These are phyloP conservation scores for Chamaecrista fasciculata DNA, from an alignment of 306 rosid genomes.

Conservation along the genomic window DNA sequence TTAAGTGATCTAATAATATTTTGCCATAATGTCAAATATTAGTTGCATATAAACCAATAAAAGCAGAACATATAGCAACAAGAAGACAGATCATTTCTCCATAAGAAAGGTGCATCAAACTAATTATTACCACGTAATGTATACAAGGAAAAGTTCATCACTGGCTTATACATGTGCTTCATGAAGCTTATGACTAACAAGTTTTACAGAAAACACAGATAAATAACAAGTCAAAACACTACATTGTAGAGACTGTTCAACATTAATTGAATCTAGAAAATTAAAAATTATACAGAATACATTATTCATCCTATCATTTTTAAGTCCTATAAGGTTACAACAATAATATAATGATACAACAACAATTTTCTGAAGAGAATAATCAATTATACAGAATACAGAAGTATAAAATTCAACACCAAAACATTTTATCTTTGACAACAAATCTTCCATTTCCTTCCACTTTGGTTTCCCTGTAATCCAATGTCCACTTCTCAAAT, in stretches of 20 bases:
- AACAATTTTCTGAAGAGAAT: constrained; percentile 10
- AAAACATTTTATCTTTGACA: constrained; percentile 52
- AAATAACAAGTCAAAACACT: background rate
- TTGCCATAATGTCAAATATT: too few relatives aligned
- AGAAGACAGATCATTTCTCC: background rate
- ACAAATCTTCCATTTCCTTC: constrained; percentile 48
- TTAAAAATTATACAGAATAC: background rate
- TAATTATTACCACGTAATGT: background rate
- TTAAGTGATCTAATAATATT: too few relatives aligned
- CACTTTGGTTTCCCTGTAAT: constrained; percentile 53
- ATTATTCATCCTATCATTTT: constrained; percentile 25
- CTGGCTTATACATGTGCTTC: background rate
- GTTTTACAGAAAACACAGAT: background rate
- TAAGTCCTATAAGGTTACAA: background rate
- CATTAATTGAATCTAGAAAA: background rate
- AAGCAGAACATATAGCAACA: background rate
- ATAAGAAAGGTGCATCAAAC: background rate
- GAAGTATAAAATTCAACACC: constrained; percentile 56
- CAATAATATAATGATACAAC: background rate
- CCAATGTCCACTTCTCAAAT: constrained; percentile 96
- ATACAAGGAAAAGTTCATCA: background rate
- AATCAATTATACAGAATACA: constrained; percentile 8
- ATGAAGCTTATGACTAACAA: background rate
- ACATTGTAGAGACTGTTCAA: constrained; percentile 6
- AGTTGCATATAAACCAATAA: background rate